Conservation (phyloP, 306 rosid genomes). For the Astragalus glycyphyllos region DNA sequence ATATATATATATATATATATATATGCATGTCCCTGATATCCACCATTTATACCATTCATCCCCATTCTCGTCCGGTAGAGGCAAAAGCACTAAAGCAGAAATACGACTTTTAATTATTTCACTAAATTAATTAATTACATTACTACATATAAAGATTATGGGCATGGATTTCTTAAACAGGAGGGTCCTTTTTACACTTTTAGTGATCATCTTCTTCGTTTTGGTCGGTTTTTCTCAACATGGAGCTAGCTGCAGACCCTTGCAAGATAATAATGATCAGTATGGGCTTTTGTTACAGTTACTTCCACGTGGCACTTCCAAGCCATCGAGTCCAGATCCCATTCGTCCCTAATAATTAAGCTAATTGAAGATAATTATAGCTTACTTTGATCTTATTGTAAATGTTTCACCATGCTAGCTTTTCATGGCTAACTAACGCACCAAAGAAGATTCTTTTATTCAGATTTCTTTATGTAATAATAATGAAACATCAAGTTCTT, state of each 20-base stretch:
- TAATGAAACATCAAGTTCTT: too few relatives aligned
- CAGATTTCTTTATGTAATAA: too few relatives aligned
- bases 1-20: not conserved
- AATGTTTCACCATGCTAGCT: too few relatives aligned
- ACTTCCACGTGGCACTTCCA: conserved; percentile 48
- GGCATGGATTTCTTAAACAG: conserved; percentile 18
- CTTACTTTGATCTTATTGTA: not conserved
- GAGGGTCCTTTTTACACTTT: conserved; percentile 39
- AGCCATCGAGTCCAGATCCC: conserved; percentile 45
- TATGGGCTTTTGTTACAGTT: conserved; percentile 47
- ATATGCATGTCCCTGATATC: not conserved
- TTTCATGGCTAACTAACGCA: too few relatives aligned
- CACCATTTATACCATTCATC: not conserved
- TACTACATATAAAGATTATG: not conserved
- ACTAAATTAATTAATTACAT: not conserved
- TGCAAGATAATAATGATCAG: conserved; percentile 50
- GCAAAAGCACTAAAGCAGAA: not conserved
- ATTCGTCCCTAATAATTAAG: not conserved
- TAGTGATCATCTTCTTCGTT: conserved; percentile 41
- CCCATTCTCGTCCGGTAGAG: not conserved
- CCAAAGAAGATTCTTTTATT: too few relatives aligned
- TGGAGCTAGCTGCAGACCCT: conserved; percentile 53
- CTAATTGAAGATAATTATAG: not conserved
- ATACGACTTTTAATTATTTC: not conserved
- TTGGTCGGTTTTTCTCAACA: conserved; percentile 41